Conservation (phyloP, 805 yeast species). For the Lachancea sp. region DNA sequence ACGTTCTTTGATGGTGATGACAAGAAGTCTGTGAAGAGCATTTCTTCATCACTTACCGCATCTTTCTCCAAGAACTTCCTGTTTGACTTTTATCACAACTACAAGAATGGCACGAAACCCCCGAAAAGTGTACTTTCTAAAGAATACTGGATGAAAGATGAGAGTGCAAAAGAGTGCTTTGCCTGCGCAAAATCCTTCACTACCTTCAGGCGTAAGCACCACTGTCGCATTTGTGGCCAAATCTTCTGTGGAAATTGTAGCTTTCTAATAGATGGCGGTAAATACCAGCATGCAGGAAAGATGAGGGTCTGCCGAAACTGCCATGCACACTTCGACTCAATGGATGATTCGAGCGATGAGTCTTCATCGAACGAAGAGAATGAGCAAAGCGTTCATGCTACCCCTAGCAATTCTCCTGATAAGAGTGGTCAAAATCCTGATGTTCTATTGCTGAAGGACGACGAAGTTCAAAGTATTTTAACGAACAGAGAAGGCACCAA, state of each 20-base stretch:
- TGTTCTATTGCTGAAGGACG: conserved; percentile 25
- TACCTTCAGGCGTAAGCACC: conserved; percentile 87
- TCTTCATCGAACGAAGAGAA: conserved; percentile 34
- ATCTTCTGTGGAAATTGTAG: conserved; percentile 87
- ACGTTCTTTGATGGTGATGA: conserved; percentile 33
- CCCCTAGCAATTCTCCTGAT: conserved; percentile 1
- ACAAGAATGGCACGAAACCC: conserved; percentile 25
- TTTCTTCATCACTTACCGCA: conserved; percentile 37
- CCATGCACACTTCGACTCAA: conserved; percentile 52
- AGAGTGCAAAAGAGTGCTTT: conserved; percentile 82
- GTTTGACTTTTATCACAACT: conserved; percentile 36
- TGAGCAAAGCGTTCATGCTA: conserved; percentile 30
- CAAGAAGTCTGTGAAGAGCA: conserved; percentile 32
- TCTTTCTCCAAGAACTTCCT: conserved; percentile 39
- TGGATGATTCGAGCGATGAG: conserved; percentile 70
- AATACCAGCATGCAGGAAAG: conserved; percentile 57
- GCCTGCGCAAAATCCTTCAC: conserved; percentile 74
- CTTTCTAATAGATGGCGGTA: conserved; percentile 56
- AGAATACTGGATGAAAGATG: conserved; percentile 96
- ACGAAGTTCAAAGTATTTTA: conserved; percentile 32
- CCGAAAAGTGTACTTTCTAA: conserved; percentile 35
- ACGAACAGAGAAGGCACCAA: conserved; percentile 34
- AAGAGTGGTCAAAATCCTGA: conserved; percentile 11
- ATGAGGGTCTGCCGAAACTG: conserved; percentile 77
- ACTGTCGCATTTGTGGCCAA: conserved; percentile 93